phyloP scores from a whole-genome alignment of 2,329 filamentous ascomycete genomes.

The Eurotiales sp. region DNA sequence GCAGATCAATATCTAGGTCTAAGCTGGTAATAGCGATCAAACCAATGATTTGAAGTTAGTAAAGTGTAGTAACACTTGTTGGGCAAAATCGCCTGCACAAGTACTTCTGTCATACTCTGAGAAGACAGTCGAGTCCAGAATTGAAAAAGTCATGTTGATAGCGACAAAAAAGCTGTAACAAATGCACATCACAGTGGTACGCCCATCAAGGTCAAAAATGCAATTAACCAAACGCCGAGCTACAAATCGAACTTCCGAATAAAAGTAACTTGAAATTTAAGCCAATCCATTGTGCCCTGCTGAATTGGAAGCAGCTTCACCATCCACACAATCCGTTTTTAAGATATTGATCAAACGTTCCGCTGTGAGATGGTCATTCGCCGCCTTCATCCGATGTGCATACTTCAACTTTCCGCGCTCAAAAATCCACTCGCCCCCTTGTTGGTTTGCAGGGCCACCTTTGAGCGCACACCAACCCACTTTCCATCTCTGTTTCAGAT shows the following conservation, averaged over 20 bases:
- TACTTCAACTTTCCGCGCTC: conserved; percentile 17
- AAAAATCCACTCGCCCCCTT: conserved; percentile 23
- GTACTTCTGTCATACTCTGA: conserved; percentile 48
- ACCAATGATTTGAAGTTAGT: conserved; percentile 50
- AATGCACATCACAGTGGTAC: conserved; percentile 60
- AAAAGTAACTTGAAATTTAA: conserved; percentile 52
- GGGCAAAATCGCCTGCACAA: not conserved
- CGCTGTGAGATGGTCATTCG: conserved; percentile 20
- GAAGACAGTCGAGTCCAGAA: conserved; percentile 58
- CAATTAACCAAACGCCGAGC: no score
- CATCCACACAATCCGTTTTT: not conserved
- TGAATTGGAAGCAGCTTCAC: no score
- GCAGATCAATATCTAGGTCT: conserved; percentile 52
- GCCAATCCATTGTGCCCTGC: no score
- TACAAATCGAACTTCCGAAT: conserved; percentile 52
- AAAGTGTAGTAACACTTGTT: not conserved
- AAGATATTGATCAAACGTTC: conserved; percentile 14
- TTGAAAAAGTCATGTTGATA: conserved; percentile 61
- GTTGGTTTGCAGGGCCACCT: conserved; percentile 4
- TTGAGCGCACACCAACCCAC: not conserved
- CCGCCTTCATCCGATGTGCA: conserved; percentile 19
- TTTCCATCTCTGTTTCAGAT: conserved; percentile 18
- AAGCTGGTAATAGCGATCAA: conserved; percentile 66
- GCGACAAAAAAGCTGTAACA: conserved; percentile 55
- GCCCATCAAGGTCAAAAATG: no score